These are phyloP conservation scores for Rhododendron molle DNA, from an alignment of 148 eudicot species.

Conservation along the genomic window DNA sequence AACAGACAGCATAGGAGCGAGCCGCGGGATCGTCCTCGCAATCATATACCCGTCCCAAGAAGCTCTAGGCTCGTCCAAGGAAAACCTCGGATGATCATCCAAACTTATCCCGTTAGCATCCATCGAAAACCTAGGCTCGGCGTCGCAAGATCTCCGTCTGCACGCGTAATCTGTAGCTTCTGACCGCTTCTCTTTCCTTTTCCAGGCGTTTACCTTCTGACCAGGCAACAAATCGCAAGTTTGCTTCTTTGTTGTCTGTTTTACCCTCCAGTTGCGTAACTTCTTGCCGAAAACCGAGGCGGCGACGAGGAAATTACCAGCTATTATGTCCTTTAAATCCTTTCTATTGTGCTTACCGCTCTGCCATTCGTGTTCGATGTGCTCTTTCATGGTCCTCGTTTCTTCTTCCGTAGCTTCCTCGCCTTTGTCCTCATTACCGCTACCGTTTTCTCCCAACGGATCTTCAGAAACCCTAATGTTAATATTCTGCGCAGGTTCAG, in stretches of 20 bases:
- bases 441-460: constrained; percentile 15
- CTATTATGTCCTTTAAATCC: constrained; percentile 49
- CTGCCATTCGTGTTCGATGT: constrained; percentile 66
- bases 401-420: constrained; percentile 45
- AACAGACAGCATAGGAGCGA: constrained; percentile 60
- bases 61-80: constrained; percentile 73
- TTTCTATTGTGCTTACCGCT: constrained; percentile 20
- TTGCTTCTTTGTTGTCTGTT: constrained; percentile 35
- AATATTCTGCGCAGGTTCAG: neutral
- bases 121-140: constrained; percentile 54
- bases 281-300: constrained; percentile 52
- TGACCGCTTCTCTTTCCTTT: constrained; percentile 41
- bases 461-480: constrained; percentile 42
- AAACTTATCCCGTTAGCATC: constrained; percentile 48
- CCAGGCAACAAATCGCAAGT: constrained; percentile 18
- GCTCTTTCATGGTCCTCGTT: constrained; percentile 73
- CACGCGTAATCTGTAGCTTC: constrained; percentile 41
- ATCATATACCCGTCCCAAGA: constrained; percentile 90
- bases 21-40: constrained; percentile 48
- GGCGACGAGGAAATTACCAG: constrained; percentile 51
- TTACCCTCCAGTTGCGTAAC: constrained; percentile 65
- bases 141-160: constrained; percentile 63
- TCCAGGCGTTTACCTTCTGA: constrained; percentile 24
- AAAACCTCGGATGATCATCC: constrained; percentile 32
- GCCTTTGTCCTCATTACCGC: constrained; percentile 8